Evolutionary conservation across 306 rosid species (phyloP).

Genomic region (Begonia fuchsioides): DNA sequence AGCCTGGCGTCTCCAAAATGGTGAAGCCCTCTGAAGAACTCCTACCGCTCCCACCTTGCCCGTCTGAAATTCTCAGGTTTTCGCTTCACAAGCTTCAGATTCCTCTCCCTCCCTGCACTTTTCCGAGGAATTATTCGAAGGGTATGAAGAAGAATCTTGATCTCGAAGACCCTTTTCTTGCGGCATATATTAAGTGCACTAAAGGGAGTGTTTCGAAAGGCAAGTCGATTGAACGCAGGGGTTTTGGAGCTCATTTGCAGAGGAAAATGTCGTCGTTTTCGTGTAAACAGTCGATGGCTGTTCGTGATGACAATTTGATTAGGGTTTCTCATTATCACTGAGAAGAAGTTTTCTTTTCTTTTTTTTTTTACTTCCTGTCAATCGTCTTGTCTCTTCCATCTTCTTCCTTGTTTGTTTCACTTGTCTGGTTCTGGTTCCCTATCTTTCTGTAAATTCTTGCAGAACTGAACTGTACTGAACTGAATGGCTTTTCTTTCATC

Average conservation of each 20-base stretch:
- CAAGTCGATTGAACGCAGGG: conserved; percentile 4
- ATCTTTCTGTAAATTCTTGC: too few species aligned
- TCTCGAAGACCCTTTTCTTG: conserved; percentile 46
- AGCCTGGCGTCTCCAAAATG: conserved; percentile 41
- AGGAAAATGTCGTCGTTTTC: conserved; percentile 23
- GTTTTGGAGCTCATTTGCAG: conserved; percentile 13
- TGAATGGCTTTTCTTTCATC: too few species aligned
- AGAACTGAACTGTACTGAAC: too few species aligned
- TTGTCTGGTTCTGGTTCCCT: too few species aligned
- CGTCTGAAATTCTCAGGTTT: conserved; percentile 5
- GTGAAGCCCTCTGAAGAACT: conserved; percentile 10
- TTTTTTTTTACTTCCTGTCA: background rate
- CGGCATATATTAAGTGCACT: conserved; percentile 60
- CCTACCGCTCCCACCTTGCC: conserved; percentile 50
- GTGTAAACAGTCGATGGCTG: conserved; percentile 27
- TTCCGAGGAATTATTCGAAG: conserved; percentile 40
- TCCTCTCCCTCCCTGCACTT: conserved; percentile 67
- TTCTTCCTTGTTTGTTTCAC: too few species aligned
- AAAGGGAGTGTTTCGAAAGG: conserved; percentile 16
- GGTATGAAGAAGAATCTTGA: conserved; percentile 16
- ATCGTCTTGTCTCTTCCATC: too few species aligned
- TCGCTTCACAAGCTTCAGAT: conserved; percentile 23
- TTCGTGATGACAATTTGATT: conserved; percentile 32
- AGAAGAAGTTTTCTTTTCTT: too few species aligned
- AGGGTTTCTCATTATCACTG: conserved; percentile 20